Percentiles rank a stretch among this genome's conserved stretches.
These are phyloP conservation scores for Boletus rubroflammeus DNA, from an alignment of 768 basidiomycete species.

Conservation along the genomic window DNA sequence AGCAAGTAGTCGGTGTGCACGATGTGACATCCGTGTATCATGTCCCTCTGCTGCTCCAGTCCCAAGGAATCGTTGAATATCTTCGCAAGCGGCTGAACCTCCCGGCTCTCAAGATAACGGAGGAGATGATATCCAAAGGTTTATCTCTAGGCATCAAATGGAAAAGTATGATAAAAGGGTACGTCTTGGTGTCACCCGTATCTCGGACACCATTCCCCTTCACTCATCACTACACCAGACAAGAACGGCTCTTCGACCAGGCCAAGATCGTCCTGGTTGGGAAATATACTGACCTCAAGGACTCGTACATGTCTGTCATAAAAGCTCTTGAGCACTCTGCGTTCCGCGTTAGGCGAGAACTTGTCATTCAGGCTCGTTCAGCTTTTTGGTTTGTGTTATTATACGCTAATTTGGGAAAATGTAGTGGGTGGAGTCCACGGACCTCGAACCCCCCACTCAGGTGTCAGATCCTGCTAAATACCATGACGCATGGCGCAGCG, in stretches of 20 bases:
- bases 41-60: constrained; percentile 86
- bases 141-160: constrained; percentile 66
- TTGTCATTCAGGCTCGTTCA: constrained; percentile 67
- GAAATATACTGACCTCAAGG: constrained; percentile 95
- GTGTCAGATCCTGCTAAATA: constrained; percentile 79
- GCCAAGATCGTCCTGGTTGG: constrained; percentile 91
- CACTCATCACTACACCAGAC: constrained; percentile 44
- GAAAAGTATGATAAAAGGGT: constrained; percentile 83
- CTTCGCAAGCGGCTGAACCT: constrained; percentile 82
- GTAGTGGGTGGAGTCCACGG: constrained; percentile 95
- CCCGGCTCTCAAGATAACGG: constrained; percentile 47
- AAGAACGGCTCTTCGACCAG: constrained; percentile 86
- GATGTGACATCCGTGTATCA: constrained; percentile 97
- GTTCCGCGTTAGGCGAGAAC: constrained; percentile 83
- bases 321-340: constrained; percentile 97
- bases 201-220: not conserved
- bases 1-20: constrained; percentile 93
- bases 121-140: constrained; percentile 60
- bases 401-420: constrained; percentile 4
- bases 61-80: constrained; percentile 89
- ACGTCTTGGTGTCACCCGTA: constrained; percentile 20
- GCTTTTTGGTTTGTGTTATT: not conserved
- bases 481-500: constrained; percentile 91
- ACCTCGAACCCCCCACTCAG: constrained; percentile 81
- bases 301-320: constrained; percentile 97